Evolutionary conservation across 106 monocot species (phyloP).

Genomic region (Acanthochlamys bracteata): DNA sequence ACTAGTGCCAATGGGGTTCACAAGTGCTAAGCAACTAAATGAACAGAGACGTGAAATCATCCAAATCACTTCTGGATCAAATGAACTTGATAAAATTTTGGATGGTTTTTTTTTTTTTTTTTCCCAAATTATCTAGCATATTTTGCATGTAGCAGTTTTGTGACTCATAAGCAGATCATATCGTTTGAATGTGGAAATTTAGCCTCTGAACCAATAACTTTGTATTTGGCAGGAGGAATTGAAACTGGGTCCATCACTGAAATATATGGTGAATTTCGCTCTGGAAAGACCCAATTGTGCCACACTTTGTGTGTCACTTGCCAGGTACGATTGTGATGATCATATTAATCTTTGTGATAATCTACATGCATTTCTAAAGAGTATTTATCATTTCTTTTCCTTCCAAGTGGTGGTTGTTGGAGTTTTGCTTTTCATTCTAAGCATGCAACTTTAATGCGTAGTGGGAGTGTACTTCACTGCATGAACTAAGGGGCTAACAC

Average conservation of each 20-base stretch:
- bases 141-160: background rate
- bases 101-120: slow-evolving; percentile 47
- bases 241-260: slow-evolving; percentile 99
- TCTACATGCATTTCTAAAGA: background rate
- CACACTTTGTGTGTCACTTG: slow-evolving; percentile 97
- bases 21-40: slow-evolving; percentile 98
- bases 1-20: slow-evolving; percentile 90
- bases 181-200: background rate
- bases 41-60: slow-evolving; percentile 93
- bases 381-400: background rate
- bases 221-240: slow-evolving; percentile 57
- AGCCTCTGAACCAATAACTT: background rate
- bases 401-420: background rate
- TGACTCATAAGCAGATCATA: too few relatives aligned
- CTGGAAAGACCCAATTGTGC: slow-evolving; percentile 89
- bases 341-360: background rate
- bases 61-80: slow-evolving; percentile 93
- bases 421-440: background rate
- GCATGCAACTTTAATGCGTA: background rate
- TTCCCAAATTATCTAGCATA: background rate
- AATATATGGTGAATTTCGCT: slow-evolving; percentile 90
- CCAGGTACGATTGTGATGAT: slow-evolving; percentile 41
- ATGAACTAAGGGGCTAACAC: too few relatives aligned
- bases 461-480: background rate
- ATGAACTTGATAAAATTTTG: slow-evolving; percentile 91